These are phyloP conservation scores for Coemansia sp. DNA, from an alignment of 192 early-diverging fungal genomes.

Conservation along the genomic window DNA sequence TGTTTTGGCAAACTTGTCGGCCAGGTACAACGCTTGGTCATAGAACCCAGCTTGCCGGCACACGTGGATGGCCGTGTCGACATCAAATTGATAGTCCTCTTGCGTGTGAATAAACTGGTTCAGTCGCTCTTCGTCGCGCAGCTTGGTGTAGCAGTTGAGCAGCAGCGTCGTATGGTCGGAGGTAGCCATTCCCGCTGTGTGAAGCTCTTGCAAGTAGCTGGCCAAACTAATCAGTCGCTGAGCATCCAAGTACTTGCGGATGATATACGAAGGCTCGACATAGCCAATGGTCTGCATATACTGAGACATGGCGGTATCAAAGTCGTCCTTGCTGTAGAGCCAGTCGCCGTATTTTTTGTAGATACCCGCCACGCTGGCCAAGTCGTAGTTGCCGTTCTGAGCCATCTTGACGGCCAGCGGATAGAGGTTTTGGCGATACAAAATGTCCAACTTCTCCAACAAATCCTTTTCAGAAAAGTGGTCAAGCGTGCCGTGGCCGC, in stretches of 20 bases:
- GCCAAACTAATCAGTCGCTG: slow-evolving; percentile 90
- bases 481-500: slow-evolving; percentile 47
- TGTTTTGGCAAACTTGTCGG: slow-evolving; percentile 77
- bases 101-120: slow-evolving; percentile 85
- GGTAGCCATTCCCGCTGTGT: slow-evolving; percentile 82
- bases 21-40: slow-evolving; percentile 88
- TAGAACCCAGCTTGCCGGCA: slow-evolving; percentile 89
- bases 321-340: slow-evolving; percentile 88
- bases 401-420: slow-evolving; percentile 84
- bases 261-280: slow-evolving; percentile 94
- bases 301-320: slow-evolving; percentile 86
- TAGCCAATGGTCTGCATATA: slow-evolving; percentile 90
- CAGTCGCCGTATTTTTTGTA: slow-evolving; percentile 93
- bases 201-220: slow-evolving; percentile 85
- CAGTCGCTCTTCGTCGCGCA: slow-evolving; percentile 80
- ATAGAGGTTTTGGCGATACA: slow-evolving; percentile 90
- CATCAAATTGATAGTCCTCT: slow-evolving; percentile 81
- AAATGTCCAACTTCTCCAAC: slow-evolving; percentile 78
- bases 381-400: slow-evolving; percentile 76
- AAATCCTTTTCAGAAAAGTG: slow-evolving; percentile 87
- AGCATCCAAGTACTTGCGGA: slow-evolving; percentile 94
- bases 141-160: slow-evolving; percentile 96
- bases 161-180: slow-evolving; percentile 94
- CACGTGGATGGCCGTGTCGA: slow-evolving; percentile 92
- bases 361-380: slow-evolving; percentile 84